Evolutionary conservation across 192 early-diverging fungal genomes (phyloP).

Genomic region (Coemansia reversa): DNA sequence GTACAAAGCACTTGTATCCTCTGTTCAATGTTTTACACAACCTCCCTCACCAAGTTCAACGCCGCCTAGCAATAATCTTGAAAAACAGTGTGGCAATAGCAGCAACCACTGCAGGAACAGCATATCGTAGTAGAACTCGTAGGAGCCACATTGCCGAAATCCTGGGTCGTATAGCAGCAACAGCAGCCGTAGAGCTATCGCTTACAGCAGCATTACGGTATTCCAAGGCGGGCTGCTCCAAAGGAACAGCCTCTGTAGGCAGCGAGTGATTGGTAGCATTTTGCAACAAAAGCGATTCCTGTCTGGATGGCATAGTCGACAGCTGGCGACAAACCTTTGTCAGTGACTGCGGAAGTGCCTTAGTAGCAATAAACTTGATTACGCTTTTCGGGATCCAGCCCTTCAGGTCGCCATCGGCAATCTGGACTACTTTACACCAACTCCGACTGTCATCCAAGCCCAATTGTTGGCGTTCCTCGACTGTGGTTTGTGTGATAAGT

Average conservation of each 20-base stretch:
- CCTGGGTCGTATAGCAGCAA: background rate
- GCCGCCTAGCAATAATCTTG: slow-evolving; percentile 10
- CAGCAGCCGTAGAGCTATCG: background rate
- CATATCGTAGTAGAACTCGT: slow-evolving; percentile 28
- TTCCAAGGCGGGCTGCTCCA: background rate
- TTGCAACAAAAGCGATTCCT: slow-evolving; percentile 30
- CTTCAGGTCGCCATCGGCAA: slow-evolving; percentile 52
- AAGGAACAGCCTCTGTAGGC: background rate
- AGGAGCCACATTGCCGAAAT: slow-evolving; percentile 25
- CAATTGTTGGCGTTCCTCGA: slow-evolving; percentile 17
- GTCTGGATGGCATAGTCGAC: slow-evolving; percentile 12
- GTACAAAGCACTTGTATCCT: background rate
- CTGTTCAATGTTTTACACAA: background rate
- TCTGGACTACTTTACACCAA: slow-evolving; percentile 50
- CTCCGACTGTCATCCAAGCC: slow-evolving; percentile 12
- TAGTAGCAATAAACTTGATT: slow-evolving; percentile 54
- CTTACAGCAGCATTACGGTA: background rate
- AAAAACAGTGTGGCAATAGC: slow-evolving; percentile 34
- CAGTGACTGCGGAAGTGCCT: slow-evolving; percentile 55
- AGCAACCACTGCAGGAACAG: slow-evolving; percentile 44
- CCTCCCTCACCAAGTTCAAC: background rate
- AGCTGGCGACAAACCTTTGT: slow-evolving; percentile 49
- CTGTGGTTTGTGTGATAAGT: slow-evolving; percentile 22
- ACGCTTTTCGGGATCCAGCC: slow-evolving; percentile 55
- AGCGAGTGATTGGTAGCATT: background rate